Conservation (phyloP, 2,329 filamentous ascomycete genomes). For the Hymenoscyphus repandus region DNA sequence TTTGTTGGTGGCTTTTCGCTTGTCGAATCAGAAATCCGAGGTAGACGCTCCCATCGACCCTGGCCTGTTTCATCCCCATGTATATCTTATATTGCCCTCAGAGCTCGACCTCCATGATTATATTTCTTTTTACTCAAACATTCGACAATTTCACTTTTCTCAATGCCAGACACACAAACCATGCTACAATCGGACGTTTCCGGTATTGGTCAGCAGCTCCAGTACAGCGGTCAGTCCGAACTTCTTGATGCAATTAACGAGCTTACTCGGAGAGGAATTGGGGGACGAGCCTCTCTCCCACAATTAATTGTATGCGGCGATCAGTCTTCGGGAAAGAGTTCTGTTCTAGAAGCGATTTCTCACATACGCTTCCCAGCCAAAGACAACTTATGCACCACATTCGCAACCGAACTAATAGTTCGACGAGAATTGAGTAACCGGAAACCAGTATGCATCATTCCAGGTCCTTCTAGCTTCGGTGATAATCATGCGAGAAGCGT, state of each 20-base stretch:
- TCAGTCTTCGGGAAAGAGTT: conserved; percentile 29
- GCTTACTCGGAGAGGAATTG: background rate
- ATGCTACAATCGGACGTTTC: background rate
- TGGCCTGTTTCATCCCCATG: background rate
- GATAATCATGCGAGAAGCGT: background rate
- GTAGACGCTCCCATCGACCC: background rate
- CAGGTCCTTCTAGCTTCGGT: background rate
- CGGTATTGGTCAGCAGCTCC: background rate
- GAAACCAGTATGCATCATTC: background rate
- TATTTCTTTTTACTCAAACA: background rate
- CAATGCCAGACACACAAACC: background rate
- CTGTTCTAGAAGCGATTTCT: conserved; percentile 32
- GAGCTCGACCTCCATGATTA: too few relatives aligned
- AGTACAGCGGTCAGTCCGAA: background rate
- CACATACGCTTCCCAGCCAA: conserved; percentile 34
- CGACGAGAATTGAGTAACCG: conserved; percentile 8
- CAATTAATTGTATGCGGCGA: conserved; percentile 32
- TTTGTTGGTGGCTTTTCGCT: background rate
- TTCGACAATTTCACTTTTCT: background rate
- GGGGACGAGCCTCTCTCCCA: conserved; percentile 17
- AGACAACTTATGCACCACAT: conserved; percentile 37
- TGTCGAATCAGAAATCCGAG: background rate
- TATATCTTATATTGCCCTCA: too few relatives aligned
- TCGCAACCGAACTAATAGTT: conserved; percentile 37
- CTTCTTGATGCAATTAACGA: conserved; percentile 1